A percentile compares a stretch with the other conserved stretches of the same genome.
phyloP scores from a whole-genome alignment of 2,329 filamentous ascomycete species.

The Sphaerulina musiva region DNA sequence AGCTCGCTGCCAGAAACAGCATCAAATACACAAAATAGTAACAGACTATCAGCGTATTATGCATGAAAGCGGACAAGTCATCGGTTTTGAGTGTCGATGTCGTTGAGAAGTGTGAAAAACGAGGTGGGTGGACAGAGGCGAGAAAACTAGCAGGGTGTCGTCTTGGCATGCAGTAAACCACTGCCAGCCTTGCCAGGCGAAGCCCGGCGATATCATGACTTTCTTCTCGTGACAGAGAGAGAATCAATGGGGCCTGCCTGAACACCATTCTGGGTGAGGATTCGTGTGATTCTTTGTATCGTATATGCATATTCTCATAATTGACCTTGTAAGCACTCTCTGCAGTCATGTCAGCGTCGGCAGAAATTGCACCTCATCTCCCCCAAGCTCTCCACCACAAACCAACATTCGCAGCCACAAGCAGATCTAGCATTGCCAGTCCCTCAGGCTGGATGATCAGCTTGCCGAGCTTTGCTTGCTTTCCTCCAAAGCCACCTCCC shows the following conservation, averaged over 20 bases:
- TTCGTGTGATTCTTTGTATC: no score
- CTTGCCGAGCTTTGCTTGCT: conserved; percentile 87
- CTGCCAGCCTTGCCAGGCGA: neutral
- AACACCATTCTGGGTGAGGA: no score
- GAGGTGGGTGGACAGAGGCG: neutral
- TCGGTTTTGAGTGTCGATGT: neutral
- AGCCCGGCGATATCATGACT: neutral
- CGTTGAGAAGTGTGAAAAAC: neutral
- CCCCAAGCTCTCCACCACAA: conserved; percentile 79
- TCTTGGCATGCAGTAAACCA: no score
- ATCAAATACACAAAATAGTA: neutral
- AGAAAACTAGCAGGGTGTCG: no score
- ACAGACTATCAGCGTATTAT: neutral
- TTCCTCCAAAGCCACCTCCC: conserved; percentile 78
- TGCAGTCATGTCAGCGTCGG: no score
- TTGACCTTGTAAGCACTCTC: no score
- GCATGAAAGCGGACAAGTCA: neutral
- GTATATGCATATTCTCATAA: no score
- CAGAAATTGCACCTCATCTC: no score
- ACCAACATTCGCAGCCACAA: conserved; percentile 85
- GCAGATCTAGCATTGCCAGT: conserved; percentile 87
- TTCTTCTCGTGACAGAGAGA: no score
- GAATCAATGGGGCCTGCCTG: no score
- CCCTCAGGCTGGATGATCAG: conserved; percentile 84
- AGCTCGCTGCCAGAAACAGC: neutral